Conservation (phyloP, 106 monocot species). For the Acorus calamus region DNA sequence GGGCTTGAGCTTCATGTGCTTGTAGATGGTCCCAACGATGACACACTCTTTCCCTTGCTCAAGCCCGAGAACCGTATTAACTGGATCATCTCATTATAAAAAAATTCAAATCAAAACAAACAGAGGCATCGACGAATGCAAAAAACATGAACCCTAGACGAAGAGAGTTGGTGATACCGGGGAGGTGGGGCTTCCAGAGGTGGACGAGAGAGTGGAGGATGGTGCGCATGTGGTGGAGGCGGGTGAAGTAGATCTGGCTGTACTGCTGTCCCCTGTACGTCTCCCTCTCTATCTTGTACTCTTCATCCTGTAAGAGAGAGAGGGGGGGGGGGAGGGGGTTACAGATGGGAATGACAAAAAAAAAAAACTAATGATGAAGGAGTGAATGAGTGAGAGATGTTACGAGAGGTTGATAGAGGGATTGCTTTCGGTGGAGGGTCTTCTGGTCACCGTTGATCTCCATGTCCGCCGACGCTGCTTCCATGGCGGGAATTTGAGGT, state of each 20-base stretch:
- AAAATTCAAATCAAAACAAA: not conserved
- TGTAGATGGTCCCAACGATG: constrained; percentile 87
- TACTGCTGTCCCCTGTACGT: constrained; percentile 94
- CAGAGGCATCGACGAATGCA: not conserved
- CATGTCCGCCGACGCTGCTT: no score
- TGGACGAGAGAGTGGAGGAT: constrained; percentile 39
- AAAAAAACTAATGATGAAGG: no score
- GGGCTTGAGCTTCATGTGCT: constrained; percentile 98
- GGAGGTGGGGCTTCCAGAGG: constrained; percentile 58
- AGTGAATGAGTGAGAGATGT: no score
- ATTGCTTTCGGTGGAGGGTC: no score
- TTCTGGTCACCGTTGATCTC: no score
- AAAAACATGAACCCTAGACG: not conserved
- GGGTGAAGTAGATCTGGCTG: constrained; percentile 83
- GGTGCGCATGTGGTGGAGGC: constrained; percentile 69
- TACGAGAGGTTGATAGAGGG: no score
- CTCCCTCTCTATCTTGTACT: constrained; percentile 62
- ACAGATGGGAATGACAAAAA: no score
- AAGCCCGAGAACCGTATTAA: constrained; percentile 74
- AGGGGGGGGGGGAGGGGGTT: not conserved
- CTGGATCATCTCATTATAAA: constrained; percentile 34
- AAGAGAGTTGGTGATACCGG: constrained; percentile 21
- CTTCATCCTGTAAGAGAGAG: constrained; percentile 48
- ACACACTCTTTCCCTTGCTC: constrained; percentile 90
- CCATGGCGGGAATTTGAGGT: no score